These are phyloP conservation scores for Lepraria neglecta DNA, from an alignment of 495 filamentous ascomycete genomes.

Conservation along the genomic window DNA sequence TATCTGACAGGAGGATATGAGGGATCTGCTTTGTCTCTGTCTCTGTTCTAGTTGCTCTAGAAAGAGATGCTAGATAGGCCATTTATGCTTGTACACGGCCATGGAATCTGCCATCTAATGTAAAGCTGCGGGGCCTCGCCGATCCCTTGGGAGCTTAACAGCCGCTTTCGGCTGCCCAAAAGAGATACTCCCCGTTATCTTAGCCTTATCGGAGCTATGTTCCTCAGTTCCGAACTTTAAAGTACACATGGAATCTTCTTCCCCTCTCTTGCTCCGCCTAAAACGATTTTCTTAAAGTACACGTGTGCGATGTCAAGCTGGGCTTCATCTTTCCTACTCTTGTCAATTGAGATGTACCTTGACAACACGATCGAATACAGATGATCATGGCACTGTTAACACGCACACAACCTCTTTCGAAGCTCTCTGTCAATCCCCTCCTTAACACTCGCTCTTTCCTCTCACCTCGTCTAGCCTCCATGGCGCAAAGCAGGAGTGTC, in stretches of 20 bases:
- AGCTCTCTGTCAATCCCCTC: not conserved
- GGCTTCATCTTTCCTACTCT: not conserved
- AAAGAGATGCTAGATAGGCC: no score
- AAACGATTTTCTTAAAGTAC: no score
- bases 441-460: not conserved
- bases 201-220: constrained; percentile 13
- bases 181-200: not conserved
- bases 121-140: no score
- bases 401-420: not conserved
- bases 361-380: not conserved
- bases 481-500: constrained; percentile 36
- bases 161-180: no score
- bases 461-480: constrained; percentile 1
- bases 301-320: no score
- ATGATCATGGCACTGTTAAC: not conserved
- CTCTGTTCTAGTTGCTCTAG: no score
- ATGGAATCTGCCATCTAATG: no score
- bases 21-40: no score
- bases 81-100: no score
- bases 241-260: not conserved
- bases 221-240: not conserved
- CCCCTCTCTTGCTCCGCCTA: no score
- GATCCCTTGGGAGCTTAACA: no score
- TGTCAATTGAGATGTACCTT: not conserved
- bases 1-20: no score